These are phyloP conservation scores for Citrus inodora DNA, from an alignment of 345 rosid genomes.

Conservation along the genomic window DNA sequence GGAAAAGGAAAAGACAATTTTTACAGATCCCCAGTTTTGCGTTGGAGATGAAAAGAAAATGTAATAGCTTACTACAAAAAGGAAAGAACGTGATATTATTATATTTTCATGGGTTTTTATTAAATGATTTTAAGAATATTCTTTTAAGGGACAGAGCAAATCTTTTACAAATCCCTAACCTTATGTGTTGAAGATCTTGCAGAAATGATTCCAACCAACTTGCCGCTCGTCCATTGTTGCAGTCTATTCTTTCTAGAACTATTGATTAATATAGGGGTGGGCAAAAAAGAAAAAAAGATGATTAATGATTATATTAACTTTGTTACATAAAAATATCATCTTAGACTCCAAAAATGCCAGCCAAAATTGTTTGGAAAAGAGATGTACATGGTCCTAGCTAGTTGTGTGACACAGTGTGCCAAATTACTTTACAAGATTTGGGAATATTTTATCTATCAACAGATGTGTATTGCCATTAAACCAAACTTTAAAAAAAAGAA, in stretches of 20 bases:
- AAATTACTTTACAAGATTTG: background rate
- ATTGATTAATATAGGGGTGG: background rate
- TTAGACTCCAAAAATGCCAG: background rate
- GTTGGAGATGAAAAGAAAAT: background rate
- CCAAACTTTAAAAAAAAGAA: too few species aligned
- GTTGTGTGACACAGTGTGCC: too few species aligned
- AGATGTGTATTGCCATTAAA: too few species aligned
- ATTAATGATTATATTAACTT: too few species aligned
- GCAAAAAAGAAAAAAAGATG: too few species aligned
- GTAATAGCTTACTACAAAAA: background rate
- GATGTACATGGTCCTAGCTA: background rate
- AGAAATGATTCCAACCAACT: constrained; percentile 7
- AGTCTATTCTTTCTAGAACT: background rate
- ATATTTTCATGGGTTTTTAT: background rate
- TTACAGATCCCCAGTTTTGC: constrained; percentile 9
- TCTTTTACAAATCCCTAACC: constrained; percentile 14
- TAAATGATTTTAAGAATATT: background rate
- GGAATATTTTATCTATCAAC: too few species aligned
- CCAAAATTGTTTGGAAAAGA: background rate
- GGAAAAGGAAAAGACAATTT: background rate
- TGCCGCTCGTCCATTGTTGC: background rate
- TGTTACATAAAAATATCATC: too few species aligned
- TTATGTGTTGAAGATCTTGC: constrained; percentile 5
- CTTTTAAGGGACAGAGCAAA: constrained; percentile 2
- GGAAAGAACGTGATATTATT: background rate